Percentiles rank a stretch among this genome's conserved stretches.
These are phyloP conservation scores for Aristolochia fimbriata DNA, from an alignment of 164 flowering plant genomes.

Conservation along the genomic window DNA sequence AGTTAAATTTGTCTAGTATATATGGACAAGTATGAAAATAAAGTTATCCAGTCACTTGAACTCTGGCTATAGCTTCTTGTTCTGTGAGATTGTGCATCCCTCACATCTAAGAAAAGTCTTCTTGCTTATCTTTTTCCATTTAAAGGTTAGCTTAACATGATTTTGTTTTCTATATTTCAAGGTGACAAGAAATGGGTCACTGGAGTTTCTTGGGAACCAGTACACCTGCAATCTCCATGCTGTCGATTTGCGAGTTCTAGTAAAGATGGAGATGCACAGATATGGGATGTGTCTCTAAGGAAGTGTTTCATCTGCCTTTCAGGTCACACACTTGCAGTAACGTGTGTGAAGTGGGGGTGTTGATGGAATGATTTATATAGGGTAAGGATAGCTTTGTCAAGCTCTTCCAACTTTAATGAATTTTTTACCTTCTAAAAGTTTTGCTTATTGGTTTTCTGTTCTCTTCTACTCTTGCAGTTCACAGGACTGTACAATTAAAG, in stretches of 20 bases:
- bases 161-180: slow-evolving; percentile 19
- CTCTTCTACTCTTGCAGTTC: slow-evolving; percentile 42
- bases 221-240: slow-evolving; percentile 74
- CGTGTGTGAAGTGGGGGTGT: slow-evolving; percentile 99
- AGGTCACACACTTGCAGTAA: slow-evolving; percentile 91
- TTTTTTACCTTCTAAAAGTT: background rate
- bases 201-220: slow-evolving; percentile 94
- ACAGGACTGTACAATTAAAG: slow-evolving; percentile 87
- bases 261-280: slow-evolving; percentile 97
- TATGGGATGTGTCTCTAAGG: slow-evolving; percentile 70
- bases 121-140: background rate
- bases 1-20: too few relatives aligned
- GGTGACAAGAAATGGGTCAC: slow-evolving; percentile 97
- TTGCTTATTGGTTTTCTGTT: slow-evolving; percentile 1
- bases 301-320: slow-evolving; percentile 66
- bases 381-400: slow-evolving; percentile 30
- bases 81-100: too few relatives aligned
- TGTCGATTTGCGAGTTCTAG: slow-evolving; percentile 94
- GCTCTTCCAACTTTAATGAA: too few relatives aligned
- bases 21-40: too few relatives aligned
- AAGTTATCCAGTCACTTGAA: too few relatives aligned
- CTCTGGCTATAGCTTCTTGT: too few relatives aligned
- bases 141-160: background rate
- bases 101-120: background rate
- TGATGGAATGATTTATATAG: slow-evolving; percentile 86